Evolutionary conservation across 2,329 filamentous ascomycete genomes (phyloP).

Genomic region (Penicillium sp.): DNA sequence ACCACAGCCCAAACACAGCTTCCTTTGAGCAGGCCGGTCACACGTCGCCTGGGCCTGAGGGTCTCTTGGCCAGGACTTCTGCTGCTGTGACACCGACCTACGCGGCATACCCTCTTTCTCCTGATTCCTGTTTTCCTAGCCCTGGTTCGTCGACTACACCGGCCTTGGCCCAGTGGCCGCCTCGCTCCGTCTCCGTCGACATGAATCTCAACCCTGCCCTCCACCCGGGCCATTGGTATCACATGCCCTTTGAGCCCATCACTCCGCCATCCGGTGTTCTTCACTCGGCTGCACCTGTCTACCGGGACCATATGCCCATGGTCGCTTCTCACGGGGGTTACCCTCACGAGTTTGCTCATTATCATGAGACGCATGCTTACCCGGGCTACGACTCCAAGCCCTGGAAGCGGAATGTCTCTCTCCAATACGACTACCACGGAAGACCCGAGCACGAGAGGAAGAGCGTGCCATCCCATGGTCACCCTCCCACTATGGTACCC

Average conservation of each 20-base stretch:
- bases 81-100: conserved; percentile 27
- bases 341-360: conserved; percentile 20
- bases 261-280: conserved; percentile 21
- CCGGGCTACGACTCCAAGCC: conserved; percentile 24
- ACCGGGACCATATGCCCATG: conserved; percentile 26
- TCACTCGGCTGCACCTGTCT: conserved; percentile 28
- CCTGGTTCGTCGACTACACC: conserved; percentile 24
- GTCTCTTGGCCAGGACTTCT: conserved; percentile 27
- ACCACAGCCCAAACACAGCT: conserved; percentile 19
- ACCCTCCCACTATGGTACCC: conserved; percentile 16
- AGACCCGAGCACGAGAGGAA: conserved; percentile 13
- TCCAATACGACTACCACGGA: conserved; percentile 23
- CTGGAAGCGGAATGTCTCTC: conserved; percentile 31
- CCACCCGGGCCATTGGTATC: conserved; percentile 30
- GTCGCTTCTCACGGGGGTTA: conserved; percentile 22
- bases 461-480: conserved; percentile 5
- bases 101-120: conserved; percentile 26
- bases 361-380: conserved; percentile 18
- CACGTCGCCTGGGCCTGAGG: conserved; percentile 25
- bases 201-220: conserved; percentile 19
- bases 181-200: conserved; percentile 22
- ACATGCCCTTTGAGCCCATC: conserved; percentile 26
- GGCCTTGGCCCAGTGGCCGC: conserved; percentile 14
- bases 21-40: conserved; percentile 28
- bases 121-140: conserved; percentile 29